Base-by-base conservation (phyloP, 441 rosid species). In the Codiaeum variegatum region DNA sequence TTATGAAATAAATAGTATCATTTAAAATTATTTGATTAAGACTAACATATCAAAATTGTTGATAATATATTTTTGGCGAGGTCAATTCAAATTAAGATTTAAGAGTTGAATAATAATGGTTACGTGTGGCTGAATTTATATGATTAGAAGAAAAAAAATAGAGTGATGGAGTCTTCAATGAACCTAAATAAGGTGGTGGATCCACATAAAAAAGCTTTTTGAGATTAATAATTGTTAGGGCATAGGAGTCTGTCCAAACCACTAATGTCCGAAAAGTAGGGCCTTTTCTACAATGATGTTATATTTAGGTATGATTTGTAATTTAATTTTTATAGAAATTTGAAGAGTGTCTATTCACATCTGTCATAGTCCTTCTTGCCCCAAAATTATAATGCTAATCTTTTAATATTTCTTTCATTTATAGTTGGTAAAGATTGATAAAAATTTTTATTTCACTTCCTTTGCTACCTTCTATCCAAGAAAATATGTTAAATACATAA, bases 241-340 rank as follows among this genome's bases (percentile, higher is more conserved):
- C 11, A 38, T 1, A 38, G 12, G 44, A 40, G 11, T 40, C 12
- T 52, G 62, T 52, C 31, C 40, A 51, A 67, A 51, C 60, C 24
- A 49, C 29, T 28, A 49, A 49, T 67, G 71, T 49, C 59, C n/a
- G 28, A 47, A 24, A 34, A 31, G 55, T 11, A 67, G 71, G 58
- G 7, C 46, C 60, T 11, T 34, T 55, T 34, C 23, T 3, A 29
- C 5, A 3, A 66, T 46, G 24, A 26, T 28, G 24, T 46, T 47
- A 7, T 66, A 7, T 66, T 47, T 46, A 18, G 26, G 70, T 28
- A 8, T 66, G 18, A 28, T 46, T 66, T 10, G 29, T 46, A 0
- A 47, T 47, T 16, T 26, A 24, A 12, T 28, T 16, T 31, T 60
- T 60, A 28, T 6, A n/a, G 21, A 31, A 60, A 62, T 24, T 24